Evolutionary conservation across 2,329 filamentous ascomycete genomes (phyloP).

Genomic region (Lecanosticta acicola): DNA sequence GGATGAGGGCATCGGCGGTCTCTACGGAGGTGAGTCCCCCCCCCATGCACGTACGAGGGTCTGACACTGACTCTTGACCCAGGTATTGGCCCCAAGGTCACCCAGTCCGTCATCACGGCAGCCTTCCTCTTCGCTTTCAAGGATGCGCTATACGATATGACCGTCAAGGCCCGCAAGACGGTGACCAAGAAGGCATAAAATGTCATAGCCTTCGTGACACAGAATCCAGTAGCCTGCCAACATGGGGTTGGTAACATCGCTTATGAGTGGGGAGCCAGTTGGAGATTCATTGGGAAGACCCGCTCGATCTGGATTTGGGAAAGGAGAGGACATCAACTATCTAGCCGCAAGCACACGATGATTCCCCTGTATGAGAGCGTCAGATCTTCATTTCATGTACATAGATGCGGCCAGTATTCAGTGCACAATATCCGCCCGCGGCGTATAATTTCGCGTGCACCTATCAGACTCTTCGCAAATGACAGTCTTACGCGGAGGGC

Average conservation of each 20-base stretch:
- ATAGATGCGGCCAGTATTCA: no score
- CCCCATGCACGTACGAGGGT: neutral
- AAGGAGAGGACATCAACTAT: neutral
- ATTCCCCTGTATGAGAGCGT: neutral
- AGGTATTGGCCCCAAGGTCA: constrained; percentile 95
- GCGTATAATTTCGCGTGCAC: no score
- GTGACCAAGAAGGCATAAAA: constrained; percentile 19
- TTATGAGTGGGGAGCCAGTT: neutral
- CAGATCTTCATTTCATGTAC: neutral
- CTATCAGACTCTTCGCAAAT: no score
- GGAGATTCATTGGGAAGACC: neutral
- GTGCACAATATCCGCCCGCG: no score
- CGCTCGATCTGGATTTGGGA: no score
- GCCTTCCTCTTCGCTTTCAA: constrained; percentile 98
- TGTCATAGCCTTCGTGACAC: no score
- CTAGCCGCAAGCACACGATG: neutral
- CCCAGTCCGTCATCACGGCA: constrained; percentile 92
- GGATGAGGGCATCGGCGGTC: constrained; percentile 84
- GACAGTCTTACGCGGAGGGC: no score
- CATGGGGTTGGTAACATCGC: no score
- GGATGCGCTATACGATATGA: constrained; percentile 86
- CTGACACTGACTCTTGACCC: constrained; percentile 9
- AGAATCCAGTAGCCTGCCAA: no score
- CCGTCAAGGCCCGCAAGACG: constrained; percentile 55
- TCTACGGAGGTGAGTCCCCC: constrained; percentile 74